Evolutionary conservation across 2,329 filamentous ascomycete species (phyloP).

Genomic region (Fusarium sterilihyphosum): DNA sequence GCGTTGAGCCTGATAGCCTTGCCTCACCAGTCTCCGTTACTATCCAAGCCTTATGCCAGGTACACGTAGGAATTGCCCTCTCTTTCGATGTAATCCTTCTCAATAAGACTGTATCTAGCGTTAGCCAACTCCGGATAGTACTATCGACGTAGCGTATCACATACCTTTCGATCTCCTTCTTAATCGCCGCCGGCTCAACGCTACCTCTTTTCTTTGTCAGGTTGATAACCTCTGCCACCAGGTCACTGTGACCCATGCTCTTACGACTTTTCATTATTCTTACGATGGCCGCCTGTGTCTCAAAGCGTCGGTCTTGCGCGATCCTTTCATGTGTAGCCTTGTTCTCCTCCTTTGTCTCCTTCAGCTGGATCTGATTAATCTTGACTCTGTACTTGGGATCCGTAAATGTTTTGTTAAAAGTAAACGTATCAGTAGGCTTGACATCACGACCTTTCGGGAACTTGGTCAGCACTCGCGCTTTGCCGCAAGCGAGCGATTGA

Average conservation of each 20-base stretch:
- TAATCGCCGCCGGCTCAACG: slow-evolving; percentile 87
- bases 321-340: slow-evolving; percentile 92
- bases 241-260: slow-evolving; percentile 83
- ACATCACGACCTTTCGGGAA: slow-evolving; percentile 87
- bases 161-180: slow-evolving; percentile 95
- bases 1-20: not conserved
- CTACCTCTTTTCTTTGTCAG: slow-evolving; percentile 88
- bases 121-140: slow-evolving; percentile 7
- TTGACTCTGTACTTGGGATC: slow-evolving; percentile 92
- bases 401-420: slow-evolving; percentile 79
- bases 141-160: slow-evolving; percentile 47
- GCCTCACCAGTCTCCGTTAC: not conserved
- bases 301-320: slow-evolving; percentile 88
- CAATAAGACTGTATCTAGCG: slow-evolving; percentile 73
- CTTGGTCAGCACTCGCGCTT: slow-evolving; percentile 84
- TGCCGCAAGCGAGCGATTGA: slow-evolving; percentile 93
- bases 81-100: slow-evolving; percentile 92
- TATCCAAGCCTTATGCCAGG: slow-evolving; percentile 62
- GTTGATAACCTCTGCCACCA: slow-evolving; percentile 92
- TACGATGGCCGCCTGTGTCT: slow-evolving; percentile 97
- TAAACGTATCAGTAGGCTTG: slow-evolving; percentile 80
- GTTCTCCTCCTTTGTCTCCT: slow-evolving; percentile 95
- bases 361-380: slow-evolving; percentile 98
- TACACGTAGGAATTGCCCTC: slow-evolving; percentile 78
- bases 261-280: slow-evolving; percentile 97